These are phyloP conservation scores for Annulohypoxylon maeteangense DNA, from an alignment of 495 filamentous ascomycete species.

Conservation along the genomic window DNA sequence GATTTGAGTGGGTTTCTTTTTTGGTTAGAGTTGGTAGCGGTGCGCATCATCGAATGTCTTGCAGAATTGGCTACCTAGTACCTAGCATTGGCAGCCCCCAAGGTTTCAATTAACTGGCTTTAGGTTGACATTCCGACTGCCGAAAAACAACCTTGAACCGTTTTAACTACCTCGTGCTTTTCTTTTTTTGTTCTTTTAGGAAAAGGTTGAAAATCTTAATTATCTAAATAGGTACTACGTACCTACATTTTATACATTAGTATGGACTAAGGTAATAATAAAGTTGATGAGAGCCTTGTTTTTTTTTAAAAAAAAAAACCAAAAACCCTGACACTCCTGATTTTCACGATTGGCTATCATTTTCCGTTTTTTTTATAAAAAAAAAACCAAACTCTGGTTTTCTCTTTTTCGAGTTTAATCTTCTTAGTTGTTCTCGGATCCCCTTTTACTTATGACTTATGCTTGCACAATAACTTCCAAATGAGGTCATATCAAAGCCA, in stretches of 20 bases:
- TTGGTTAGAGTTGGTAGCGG: constrained; percentile 41
- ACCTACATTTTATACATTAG: not conserved
- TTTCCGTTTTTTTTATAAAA: not conserved
- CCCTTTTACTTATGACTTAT: not conserved
- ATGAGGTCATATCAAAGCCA: constrained; percentile 38
- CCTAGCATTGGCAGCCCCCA: constrained; percentile 14
- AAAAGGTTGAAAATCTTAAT: constrained; percentile 38
- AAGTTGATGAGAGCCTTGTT: constrained; percentile 37
- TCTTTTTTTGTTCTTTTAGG: constrained; percentile 34
- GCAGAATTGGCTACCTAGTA: constrained; percentile 35
- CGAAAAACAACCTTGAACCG: constrained; percentile 40
- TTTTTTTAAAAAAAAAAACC: too few species aligned
- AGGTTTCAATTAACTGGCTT: constrained; percentile 39
- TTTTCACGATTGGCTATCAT: constrained; percentile 10
- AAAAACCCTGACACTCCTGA: constrained; percentile 19
- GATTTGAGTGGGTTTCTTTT: constrained; percentile 40
- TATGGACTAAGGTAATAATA: constrained; percentile 7
- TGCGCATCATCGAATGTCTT: constrained; percentile 47
- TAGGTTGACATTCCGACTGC: constrained; percentile 47
- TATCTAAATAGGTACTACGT: not conserved
- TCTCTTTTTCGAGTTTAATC: not conserved
- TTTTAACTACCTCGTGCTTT: constrained; percentile 1
- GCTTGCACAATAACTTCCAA: constrained; percentile 16
- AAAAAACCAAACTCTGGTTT: too few species aligned
- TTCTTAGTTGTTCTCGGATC: not conserved